phyloP scores from a whole-genome alignment of 139 green algal species.

The Marvania coccoides region DNA sequence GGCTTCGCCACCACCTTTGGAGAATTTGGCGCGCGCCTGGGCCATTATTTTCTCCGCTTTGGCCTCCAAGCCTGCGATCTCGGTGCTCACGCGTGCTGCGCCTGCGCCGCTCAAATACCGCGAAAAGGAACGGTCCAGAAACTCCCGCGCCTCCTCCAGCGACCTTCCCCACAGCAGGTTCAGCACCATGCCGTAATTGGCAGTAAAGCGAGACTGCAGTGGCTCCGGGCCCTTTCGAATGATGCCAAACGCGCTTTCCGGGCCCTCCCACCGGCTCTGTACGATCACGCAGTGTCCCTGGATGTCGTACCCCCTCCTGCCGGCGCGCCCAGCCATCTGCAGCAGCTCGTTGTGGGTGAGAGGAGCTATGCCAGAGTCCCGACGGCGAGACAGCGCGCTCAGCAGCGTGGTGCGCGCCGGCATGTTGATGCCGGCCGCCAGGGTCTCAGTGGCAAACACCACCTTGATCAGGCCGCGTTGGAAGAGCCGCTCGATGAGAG shows the following conservation, averaged over 20 bases:
- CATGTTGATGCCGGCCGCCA: slow-evolving; percentile 99
- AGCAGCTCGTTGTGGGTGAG: slow-evolving; percentile 87
- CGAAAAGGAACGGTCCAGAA: slow-evolving; percentile 62
- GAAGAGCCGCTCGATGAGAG: slow-evolving; percentile 82
- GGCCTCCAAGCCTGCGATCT: slow-evolving; percentile 27
- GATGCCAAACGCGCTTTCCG: slow-evolving; percentile 56
- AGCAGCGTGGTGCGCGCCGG: slow-evolving; percentile 87
- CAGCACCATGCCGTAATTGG: slow-evolving; percentile 76
- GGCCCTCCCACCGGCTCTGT: slow-evolving; percentile 67
- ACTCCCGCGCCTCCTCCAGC: slow-evolving; percentile 57
- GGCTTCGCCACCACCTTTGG: too few species aligned
- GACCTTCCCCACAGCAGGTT: slow-evolving; percentile 74
- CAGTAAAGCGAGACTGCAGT: slow-evolving; percentile 57
- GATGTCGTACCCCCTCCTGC: slow-evolving; percentile 74
- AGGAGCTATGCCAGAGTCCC: slow-evolving; percentile 33
- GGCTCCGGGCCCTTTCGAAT: slow-evolving; percentile 67
- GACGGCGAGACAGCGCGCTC: slow-evolving; percentile 52
- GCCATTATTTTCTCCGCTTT: slow-evolving; percentile 10
- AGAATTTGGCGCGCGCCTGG: slow-evolving; percentile 2
- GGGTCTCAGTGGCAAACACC: slow-evolving; percentile 94
- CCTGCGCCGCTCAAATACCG: slow-evolving; percentile 8
- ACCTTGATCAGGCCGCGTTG: slow-evolving; percentile 72
- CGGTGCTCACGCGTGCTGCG: not conserved
- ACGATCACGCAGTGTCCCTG: slow-evolving; percentile 68
- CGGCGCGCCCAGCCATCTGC: slow-evolving; percentile 68